phyloP scores from a whole-genome alignment of 176 grass and related monocot species.

The Stipa capillata region DNA sequence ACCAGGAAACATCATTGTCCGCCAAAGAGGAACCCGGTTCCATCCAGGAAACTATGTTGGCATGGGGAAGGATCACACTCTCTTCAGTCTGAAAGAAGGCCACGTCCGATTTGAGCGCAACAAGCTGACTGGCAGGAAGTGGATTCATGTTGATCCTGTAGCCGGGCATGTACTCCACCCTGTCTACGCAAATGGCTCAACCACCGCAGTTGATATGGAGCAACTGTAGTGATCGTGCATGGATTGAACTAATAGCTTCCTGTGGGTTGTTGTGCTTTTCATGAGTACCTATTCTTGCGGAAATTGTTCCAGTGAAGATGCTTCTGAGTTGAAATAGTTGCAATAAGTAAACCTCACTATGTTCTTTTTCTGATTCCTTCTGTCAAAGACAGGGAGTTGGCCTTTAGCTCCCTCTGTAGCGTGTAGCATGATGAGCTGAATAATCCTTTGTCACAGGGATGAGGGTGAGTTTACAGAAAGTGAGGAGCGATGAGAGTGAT shows the following conservation, averaged over 20 bases:
- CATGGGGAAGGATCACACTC: conserved; percentile 81
- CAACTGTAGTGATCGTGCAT: neutral
- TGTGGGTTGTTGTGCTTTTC: no score
- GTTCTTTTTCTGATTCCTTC: neutral
- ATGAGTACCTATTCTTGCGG: neutral
- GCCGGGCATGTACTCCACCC: conserved; percentile 68
- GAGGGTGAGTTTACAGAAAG: no score
- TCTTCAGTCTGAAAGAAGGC: conserved; percentile 76
- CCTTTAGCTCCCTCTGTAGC: neutral
- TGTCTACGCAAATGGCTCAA: conserved; percentile 20
- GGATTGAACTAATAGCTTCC: neutral
- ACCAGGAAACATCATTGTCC: conserved; percentile 76
- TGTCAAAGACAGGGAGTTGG: no score
- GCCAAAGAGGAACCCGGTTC: conserved; percentile 76
- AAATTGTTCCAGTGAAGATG: neutral
- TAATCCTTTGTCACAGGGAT: no score
- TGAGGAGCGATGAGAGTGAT: no score
- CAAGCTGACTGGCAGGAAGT: conserved; percentile 73
- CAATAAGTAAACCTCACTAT: neutral
- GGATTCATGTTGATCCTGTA: conserved; percentile 71
- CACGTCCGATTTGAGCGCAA: conserved; percentile 72
- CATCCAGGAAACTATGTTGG: conserved; percentile 79
- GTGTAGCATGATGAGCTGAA: neutral
- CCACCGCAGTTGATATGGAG: conserved; percentile 9
- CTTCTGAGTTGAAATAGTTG: neutral